Conservation (phyloP, 2,329 filamentous ascomycete species). For the Aspergillus texensis region DNA sequence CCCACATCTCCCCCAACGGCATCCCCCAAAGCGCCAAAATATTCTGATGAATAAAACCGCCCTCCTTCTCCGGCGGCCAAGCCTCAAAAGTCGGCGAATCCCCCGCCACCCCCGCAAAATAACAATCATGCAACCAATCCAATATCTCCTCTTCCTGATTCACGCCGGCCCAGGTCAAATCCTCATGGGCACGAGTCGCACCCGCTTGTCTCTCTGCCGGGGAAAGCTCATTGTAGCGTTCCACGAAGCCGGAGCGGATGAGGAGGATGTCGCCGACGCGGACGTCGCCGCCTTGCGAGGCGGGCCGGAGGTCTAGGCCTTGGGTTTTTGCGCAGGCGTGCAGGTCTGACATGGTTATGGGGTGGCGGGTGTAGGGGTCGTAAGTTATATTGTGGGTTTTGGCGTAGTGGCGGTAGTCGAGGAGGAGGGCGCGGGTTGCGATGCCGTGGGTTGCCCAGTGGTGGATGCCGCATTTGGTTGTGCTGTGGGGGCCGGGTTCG, state of each 20-base stretch:
- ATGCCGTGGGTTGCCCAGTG: conserved; percentile 47
- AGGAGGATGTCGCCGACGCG: conserved; percentile 67
- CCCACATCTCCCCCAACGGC: conserved; percentile 50
- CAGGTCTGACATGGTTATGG: conserved; percentile 59
- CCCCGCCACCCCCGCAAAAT: conserved; percentile 67
- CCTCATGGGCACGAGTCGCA: conserved; percentile 39
- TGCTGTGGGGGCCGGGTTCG: conserved; percentile 31
- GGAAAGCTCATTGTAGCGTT: conserved; percentile 56
- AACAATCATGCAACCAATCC: conserved; percentile 70
- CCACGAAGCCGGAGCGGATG: conserved; percentile 64
- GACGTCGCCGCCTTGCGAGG: conserved; percentile 57
- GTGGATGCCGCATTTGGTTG: conserved; percentile 46
- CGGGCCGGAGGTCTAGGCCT: conserved; percentile 62
- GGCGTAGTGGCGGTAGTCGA: conserved; percentile 51
- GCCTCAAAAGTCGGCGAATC: conserved; percentile 68
- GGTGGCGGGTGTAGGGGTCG: conserved; percentile 55
- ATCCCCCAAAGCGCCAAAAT: conserved; percentile 49
- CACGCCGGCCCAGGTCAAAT: conserved; percentile 52
- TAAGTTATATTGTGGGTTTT: conserved; percentile 57
- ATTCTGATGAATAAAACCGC: conserved; percentile 43
- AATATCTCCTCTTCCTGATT: conserved; percentile 59
- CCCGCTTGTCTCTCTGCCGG: conserved; percentile 35
- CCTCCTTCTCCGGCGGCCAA: conserved; percentile 53
- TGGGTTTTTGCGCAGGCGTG: conserved; percentile 62
- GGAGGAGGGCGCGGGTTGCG: conserved; percentile 45